Evolutionary conservation across 1,284 basidiomycete species (phyloP).

Genomic region (Mycena citricolor): DNA sequence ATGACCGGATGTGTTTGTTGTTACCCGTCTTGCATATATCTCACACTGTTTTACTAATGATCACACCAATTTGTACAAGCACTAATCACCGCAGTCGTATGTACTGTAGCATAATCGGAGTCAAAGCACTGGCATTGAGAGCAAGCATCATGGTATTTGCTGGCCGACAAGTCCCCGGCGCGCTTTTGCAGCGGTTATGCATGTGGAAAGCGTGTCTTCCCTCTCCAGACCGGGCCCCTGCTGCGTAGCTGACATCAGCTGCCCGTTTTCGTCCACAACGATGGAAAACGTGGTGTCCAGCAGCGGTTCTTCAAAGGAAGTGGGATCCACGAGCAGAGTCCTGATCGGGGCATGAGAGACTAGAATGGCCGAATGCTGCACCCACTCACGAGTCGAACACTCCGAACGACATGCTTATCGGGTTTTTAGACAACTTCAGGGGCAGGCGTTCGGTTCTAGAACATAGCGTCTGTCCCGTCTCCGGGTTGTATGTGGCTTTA

Average conservation of each 20-base stretch:
- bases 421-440: conserved; percentile 50
- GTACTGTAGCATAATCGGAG: no score
- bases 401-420: conserved; percentile 76
- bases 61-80: no score
- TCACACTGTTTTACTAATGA: no score
- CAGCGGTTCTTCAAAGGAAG: conserved; percentile 87
- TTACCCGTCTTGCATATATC: no score
- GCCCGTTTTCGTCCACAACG: conserved; percentile 54
- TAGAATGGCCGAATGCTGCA: conserved; percentile 5
- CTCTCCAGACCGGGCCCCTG: conserved; percentile 47
- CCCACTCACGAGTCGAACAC: conserved; percentile 71
- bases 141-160: conserved; percentile 22
- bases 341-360: conserved; percentile 34
- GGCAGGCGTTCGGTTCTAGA: conserved; percentile 51
- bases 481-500: conserved; percentile 70
- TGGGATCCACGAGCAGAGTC: conserved; percentile 78
- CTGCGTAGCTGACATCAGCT: conserved; percentile 59
- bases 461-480: conserved; percentile 66
- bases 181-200: conserved; percentile 47
- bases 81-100: no score
- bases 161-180: conserved; percentile 33
- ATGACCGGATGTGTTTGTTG: no score
- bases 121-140: no score
- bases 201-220: conserved; percentile 43
- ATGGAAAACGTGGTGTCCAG: conserved; percentile 71